Percentiles rank a stretch among this genome's conserved stretches.
phyloP scores from a whole-genome alignment of 257 asterid genomes.

The Petrea volubilis region DNA sequence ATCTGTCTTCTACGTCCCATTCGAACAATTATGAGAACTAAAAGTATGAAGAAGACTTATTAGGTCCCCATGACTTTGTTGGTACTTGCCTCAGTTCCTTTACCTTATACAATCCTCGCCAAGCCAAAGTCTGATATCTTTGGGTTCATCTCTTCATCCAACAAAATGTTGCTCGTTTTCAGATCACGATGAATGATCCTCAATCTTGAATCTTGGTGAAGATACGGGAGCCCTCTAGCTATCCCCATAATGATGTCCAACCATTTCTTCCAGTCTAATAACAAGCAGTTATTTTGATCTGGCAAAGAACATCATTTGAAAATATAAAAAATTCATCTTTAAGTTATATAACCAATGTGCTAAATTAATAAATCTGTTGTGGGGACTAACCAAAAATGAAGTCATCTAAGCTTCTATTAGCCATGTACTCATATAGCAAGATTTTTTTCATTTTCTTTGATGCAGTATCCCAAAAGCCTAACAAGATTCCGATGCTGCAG shows the following conservation, averaged over 20 bases:
- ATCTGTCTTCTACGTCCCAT: neutral
- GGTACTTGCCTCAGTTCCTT: conserved; percentile 32
- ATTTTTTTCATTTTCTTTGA: conserved; percentile 38
- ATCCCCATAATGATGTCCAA: conserved; percentile 38
- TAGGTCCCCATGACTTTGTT: conserved; percentile 37
- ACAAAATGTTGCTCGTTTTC: conserved; percentile 40
- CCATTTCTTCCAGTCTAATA: conserved; percentile 37
- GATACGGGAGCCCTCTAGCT: conserved; percentile 45
- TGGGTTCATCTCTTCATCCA: conserved; percentile 45
- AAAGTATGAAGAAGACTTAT: conserved; percentile 24
- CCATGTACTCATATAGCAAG: conserved; percentile 46
- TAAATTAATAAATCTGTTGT: neutral
- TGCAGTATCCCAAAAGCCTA: conserved; percentile 48
- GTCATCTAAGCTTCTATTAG: conserved; percentile 47
- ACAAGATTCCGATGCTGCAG: conserved; percentile 55
- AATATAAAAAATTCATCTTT: neutral
- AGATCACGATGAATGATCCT: conserved; percentile 43
- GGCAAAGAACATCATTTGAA: neutral
- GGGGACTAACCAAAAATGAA: conserved; percentile 42
- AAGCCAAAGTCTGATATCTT: conserved; percentile 48
- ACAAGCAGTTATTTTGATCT: conserved; percentile 28
- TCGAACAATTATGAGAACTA: neutral
- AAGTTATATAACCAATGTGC: neutral
- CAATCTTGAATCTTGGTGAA: conserved; percentile 44
- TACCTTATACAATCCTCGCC: conserved; percentile 40